A percentile compares a stretch with the other conserved stretches of the same genome.
These are phyloP conservation scores for Tieghemiomyces parasiticus DNA, from an alignment of 192 early-diverging fungal species.

Conservation along the genomic window DNA sequence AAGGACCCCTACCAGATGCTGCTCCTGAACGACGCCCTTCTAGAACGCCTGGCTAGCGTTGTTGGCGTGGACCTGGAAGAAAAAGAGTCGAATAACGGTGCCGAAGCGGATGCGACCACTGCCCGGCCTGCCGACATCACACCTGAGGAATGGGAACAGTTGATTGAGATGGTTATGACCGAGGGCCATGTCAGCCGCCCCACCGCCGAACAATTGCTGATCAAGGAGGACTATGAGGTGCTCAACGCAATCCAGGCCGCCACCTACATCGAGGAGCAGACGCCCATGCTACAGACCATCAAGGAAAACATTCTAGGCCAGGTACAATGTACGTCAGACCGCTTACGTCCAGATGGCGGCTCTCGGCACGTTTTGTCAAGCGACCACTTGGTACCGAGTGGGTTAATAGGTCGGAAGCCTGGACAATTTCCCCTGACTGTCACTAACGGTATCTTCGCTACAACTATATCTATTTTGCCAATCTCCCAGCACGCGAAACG, in stretches of 20 bases:
- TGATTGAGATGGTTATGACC: slow-evolving; percentile 29
- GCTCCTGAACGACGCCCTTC: slow-evolving; percentile 21
- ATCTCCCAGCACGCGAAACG: no score
- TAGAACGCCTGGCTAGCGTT: slow-evolving; percentile 31
- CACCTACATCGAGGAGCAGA: no score
- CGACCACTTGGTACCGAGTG: no score
- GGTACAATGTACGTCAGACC: no score
- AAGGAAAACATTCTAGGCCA: background rate
- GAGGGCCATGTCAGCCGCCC: slow-evolving; percentile 26
- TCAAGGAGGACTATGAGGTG: slow-evolving; percentile 35
- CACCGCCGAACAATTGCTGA: slow-evolving; percentile 27
- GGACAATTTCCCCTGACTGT: no score
- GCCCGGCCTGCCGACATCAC: slow-evolving; percentile 14
- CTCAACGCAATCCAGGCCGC: slow-evolving; percentile 35
- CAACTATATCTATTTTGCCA: no score
- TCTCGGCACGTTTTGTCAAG: no score
- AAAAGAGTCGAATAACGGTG: slow-evolving; percentile 16
- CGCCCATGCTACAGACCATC: no score
- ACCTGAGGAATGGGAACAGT: slow-evolving; percentile 22
- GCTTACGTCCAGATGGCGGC: no score
- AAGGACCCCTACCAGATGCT: slow-evolving; percentile 32
- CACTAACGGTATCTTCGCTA: no score
- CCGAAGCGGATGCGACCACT: slow-evolving; percentile 13
- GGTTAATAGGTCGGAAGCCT: no score
- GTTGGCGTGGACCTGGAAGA: slow-evolving; percentile 32